phyloP scores from a whole-genome alignment of 768 basidiomycete genomes.

The Baorangia bicolor region DNA sequence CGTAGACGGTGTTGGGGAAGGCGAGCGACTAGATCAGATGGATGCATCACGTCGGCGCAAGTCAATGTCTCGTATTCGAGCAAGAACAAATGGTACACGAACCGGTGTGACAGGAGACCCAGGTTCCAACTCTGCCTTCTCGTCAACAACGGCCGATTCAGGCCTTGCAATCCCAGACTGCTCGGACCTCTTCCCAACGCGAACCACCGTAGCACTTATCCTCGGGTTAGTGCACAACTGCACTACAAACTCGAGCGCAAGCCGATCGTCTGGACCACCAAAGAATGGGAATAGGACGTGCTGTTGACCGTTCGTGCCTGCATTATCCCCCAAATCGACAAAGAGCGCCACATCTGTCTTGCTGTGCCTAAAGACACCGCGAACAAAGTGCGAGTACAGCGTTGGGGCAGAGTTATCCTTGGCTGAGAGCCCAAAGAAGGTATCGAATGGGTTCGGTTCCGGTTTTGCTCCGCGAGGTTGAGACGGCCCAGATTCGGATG shows the following conservation, averaged over 20 bases:
- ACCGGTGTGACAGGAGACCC: not conserved
- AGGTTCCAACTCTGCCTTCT: conserved; percentile 39
- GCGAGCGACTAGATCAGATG: conserved; percentile 39
- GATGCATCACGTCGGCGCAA: not conserved
- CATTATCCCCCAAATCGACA: conserved; percentile 61
- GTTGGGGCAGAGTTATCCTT: conserved; percentile 51
- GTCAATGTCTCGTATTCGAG: not conserved
- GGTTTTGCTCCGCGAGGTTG: conserved; percentile 10
- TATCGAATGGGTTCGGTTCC: conserved; percentile 70
- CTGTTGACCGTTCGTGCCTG: conserved; percentile 35
- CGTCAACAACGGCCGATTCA: conserved; percentile 56
- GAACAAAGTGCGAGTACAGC: conserved; percentile 80
- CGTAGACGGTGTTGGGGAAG: conserved; percentile 74
- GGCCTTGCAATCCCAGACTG: conserved; percentile 53
- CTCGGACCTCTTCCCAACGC: conserved; percentile 43
- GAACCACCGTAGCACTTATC: conserved; percentile 72
- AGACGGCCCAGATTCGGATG: conserved; percentile 25
- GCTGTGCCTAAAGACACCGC: conserved; percentile 73
- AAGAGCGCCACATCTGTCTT: conserved; percentile 81
- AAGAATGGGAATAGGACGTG: conserved; percentile 89
- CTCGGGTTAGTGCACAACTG: conserved; percentile 67
- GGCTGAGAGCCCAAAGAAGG: conserved; percentile 60
- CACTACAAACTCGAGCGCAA: conserved; percentile 76
- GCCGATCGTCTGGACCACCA: conserved; percentile 91
- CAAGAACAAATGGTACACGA: conserved; percentile 7